These are phyloP conservation scores for Mortierella sp. DNA, from an alignment of 371 early-diverging fungal species.

Conservation along the genomic window DNA sequence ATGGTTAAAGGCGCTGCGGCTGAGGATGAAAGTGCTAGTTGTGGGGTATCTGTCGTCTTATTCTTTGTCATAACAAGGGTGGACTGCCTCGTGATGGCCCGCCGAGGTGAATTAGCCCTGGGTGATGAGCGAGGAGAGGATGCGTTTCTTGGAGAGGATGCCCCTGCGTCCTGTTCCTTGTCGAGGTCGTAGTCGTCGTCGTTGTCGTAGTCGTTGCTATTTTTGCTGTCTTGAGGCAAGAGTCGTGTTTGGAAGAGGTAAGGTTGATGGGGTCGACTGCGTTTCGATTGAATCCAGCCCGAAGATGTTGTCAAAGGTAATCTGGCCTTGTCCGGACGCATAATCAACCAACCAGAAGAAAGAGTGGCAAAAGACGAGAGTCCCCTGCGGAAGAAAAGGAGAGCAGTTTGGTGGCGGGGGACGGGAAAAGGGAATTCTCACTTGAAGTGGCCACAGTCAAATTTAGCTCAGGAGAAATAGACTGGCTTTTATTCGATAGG, in stretches of 20 bases:
- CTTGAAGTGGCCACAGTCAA: too few relatives aligned
- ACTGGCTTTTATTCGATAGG: too few relatives aligned
- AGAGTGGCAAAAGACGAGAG: background rate
- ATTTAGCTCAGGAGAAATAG: too few relatives aligned
- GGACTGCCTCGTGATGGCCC: background rate
- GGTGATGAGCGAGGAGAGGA: background rate
- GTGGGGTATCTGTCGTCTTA: background rate
- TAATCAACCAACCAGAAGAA: background rate
- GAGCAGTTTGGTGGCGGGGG: background rate
- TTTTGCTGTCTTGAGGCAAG: background rate
- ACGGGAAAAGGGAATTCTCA: too few relatives aligned
- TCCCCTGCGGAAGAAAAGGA: background rate
- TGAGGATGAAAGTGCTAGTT: background rate
- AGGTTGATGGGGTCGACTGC: background rate
- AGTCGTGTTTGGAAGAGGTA: background rate
- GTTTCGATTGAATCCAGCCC: background rate
- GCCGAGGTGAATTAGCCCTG: background rate
- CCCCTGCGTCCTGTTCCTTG: background rate
- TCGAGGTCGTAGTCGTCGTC: background rate
- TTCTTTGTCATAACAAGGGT: background rate
- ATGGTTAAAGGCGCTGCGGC: background rate
- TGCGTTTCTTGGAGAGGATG: background rate
- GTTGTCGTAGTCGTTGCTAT: background rate
- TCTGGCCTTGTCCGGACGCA: background rate
- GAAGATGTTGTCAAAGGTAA: too few relatives aligned